Evolutionary conservation across 1,284 basidiomycete genomes (phyloP), one percentile per base, ranked within the genome.

Genomic region (Cutaneotrichosporon dermatis): DNA sequence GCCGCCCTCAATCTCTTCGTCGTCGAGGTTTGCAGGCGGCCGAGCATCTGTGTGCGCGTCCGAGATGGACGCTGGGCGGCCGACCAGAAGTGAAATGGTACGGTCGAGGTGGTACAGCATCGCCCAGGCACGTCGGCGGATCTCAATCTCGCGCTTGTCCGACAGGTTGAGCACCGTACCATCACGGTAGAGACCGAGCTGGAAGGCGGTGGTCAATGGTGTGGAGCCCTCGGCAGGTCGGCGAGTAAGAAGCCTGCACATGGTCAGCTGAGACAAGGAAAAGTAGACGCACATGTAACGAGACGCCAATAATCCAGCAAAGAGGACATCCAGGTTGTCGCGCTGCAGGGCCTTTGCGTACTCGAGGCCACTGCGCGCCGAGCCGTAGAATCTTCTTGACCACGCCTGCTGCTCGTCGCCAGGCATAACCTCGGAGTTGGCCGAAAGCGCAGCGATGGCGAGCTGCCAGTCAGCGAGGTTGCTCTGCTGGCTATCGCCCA

Each of bases 181-280:
- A 54, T 80, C 79, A 34, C 79, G 71, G 54, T 80, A 79, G 9
- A 80, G 66, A 53, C 79, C 79, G 10, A 79, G 71, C 62, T 79
- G 78, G 63, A 79, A 78, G 2, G 78, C 78, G n/a, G 77, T 78
- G 1, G 77, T 79, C 4, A 79, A 66, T 2, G 78, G 79, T 1
- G 77, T 78, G 4, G 76, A 79, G 6, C 77, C 79, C 60, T 79
- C 78, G 0, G 77, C 77, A 6, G 78, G 76, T n/a, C 77, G 73
- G 33, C 77, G 73, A 4, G 76, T 76, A 25, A 79, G 69, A 2
- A 80, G 72, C 70, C 75, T 77, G 53, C 4, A 6, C 13, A 25
- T 25, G 25, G 52, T 57, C 42, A 64, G 55, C 55, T 50, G 40
- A 39, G 10, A 3, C 35, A 9, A 42, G 33, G 11, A 10, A 12